These are phyloP conservation scores for Claviceps monticola DNA, from an alignment of 2,329 filamentous ascomycete genomes.

Conservation along the genomic window DNA sequence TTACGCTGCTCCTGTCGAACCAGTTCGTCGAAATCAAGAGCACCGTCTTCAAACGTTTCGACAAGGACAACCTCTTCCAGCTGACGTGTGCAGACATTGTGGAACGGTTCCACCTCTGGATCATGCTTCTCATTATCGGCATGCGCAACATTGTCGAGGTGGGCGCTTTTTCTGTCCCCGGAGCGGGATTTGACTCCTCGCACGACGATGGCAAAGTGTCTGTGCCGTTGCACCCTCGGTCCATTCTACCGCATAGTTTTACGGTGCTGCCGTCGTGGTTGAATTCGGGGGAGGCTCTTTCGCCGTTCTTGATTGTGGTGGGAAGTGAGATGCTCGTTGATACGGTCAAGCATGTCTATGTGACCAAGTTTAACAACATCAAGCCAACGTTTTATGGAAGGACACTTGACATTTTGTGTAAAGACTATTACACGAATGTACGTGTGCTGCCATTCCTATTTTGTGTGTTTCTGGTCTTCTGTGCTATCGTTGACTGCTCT, in stretches of 20 bases:
- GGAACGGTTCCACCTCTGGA: slow-evolving; percentile 92
- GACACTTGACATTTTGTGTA: slow-evolving; percentile 85
- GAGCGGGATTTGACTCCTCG: slow-evolving; percentile 34
- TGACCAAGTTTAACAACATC: slow-evolving; percentile 97
- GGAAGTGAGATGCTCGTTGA: slow-evolving; percentile 96
- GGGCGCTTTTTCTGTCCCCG: slow-evolving; percentile 59
- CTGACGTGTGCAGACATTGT: slow-evolving; percentile 93
- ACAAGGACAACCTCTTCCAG: slow-evolving; percentile 95
- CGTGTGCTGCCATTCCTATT: slow-evolving; percentile 15
- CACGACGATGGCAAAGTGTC: slow-evolving; percentile 36
- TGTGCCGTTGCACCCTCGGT: slow-evolving; percentile 50
- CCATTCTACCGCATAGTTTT: slow-evolving; percentile 80
- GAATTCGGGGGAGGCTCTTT: slow-evolving; percentile 69
- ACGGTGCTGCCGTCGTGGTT: slow-evolving; percentile 73
- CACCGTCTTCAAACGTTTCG: slow-evolving; percentile 96
- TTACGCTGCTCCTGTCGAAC: slow-evolving; percentile 87
- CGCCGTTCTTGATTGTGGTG: slow-evolving; percentile 84
- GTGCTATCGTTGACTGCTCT: no score
- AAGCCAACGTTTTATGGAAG: slow-evolving; percentile 80
- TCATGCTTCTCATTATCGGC: slow-evolving; percentile 93
- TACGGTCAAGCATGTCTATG: slow-evolving; percentile 93
- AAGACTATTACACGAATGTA: slow-evolving; percentile 94
- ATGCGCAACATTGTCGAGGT: slow-evolving; percentile 94
- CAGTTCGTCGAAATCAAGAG: slow-evolving; percentile 99
- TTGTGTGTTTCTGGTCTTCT: neutral